Percentiles rank a stretch among this genome's conserved stretches.
phyloP scores from a whole-genome alignment of 257 asterid species.

The Verbena officinalis region DNA sequence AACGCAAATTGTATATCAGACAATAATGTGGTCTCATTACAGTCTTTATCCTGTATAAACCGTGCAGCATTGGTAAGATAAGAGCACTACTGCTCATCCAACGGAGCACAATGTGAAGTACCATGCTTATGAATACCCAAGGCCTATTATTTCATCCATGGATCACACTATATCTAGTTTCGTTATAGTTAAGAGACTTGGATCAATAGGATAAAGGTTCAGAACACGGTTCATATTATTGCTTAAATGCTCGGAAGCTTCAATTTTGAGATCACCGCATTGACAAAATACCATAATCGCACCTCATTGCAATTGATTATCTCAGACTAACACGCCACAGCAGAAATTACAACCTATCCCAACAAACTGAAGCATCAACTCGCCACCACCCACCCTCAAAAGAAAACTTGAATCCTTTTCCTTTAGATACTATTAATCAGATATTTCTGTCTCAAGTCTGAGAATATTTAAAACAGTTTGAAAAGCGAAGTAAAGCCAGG shows the following conservation, averaged over 20 bases:
- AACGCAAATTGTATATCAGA: background rate
- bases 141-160: constrained; percentile 1
- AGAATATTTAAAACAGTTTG: too few species aligned
- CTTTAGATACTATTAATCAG: background rate
- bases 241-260: background rate
- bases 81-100: constrained; percentile 10
- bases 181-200: background rate
- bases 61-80: background rate
- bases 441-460: too few species aligned
- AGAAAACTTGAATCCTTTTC: background rate
- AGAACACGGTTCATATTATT: background rate
- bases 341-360: too few species aligned
- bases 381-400: background rate
- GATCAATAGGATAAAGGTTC: background rate
- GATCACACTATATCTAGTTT: background rate
- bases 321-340: background rate
- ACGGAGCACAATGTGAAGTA: constrained; percentile 4
- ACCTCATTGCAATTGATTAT: background rate
- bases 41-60: background rate
- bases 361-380: background rate
- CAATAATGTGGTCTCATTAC: background rate
- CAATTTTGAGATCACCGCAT: background rate
- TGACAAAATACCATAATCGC: background rate
- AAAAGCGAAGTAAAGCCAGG: constrained; percentile 11
- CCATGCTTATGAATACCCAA: background rate